Base-by-base conservation (phyloP, 2,329 filamentous ascomycete genomes). In the Neonectria sp. region DNA sequence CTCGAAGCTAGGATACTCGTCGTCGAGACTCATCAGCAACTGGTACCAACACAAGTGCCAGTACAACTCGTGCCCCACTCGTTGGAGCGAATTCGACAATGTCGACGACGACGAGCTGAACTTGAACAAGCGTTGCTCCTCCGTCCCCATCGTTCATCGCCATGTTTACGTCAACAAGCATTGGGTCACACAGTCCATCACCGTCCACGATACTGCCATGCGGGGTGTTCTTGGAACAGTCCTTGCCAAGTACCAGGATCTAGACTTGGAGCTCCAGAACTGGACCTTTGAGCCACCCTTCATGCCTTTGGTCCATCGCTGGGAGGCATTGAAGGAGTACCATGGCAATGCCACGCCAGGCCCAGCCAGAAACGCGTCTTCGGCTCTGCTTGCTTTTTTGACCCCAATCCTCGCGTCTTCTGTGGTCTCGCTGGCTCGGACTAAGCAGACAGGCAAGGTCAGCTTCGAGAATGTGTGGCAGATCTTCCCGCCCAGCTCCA, bases 221-320 rank as follows among this genome's bases (percentile, higher is more conserved):
- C 63, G 76, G 24, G 60, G 63, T 9, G 72, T 81, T 6, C 70
- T 82, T 3, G 31, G 63, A 1, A 52, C 73, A 6, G 77, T 75
- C 7, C 75, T 82, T 2, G 67, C 70, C 55, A 75, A 76, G 17
- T 81, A 82, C 61, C 77, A 78, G 55, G 77, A 79, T 56, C 69
- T 81, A 2, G 77, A 81, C 68, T 68, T 77, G n/a, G 74, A 78
- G 17, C 63, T 79, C 4, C 66, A 75, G 58, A 69, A 75, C 40
- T 82, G 78, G 76, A 79, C 76, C 8, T 81, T 82, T 65, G 29
- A 63, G 7, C 70, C 74, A 2, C 79, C 79, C 0, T 80, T 78
- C 70, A 73, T 73, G 68, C 76, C 79, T 9, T 63, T 82, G 13
- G 79, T 82, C 4, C 79, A 82, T 60, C 77, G 80, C 31, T 82